These are phyloP conservation scores for Kodamaea alishanica DNA, from an alignment of 1,139 yeast genomes.

Conservation along the genomic window DNA sequence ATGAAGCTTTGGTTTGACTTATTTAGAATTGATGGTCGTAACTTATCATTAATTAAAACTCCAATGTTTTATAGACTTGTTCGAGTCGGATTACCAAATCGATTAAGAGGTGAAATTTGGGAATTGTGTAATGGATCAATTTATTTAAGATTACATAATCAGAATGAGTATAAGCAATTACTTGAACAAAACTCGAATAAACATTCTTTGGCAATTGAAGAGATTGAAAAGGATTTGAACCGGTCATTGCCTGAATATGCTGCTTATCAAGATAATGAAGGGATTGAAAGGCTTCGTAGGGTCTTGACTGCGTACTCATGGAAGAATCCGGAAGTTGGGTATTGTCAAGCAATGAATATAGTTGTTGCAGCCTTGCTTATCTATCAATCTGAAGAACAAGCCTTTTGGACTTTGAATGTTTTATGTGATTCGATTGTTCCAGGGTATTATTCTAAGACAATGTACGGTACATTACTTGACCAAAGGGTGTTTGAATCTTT, in stretches of 20 bases:
- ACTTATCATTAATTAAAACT: conserved; percentile 68
- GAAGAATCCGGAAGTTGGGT: conserved; percentile 96
- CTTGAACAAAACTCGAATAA: conserved; percentile 60
- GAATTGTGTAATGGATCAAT: conserved; percentile 87
- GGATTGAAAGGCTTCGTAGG: conserved; percentile 76
- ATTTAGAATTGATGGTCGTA: conserved; percentile 78
- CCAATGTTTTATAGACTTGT: conserved; percentile 78
- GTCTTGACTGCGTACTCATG: conserved; percentile 93
- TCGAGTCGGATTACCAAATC: conserved; percentile 88
- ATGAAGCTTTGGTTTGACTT: conserved; percentile 93
- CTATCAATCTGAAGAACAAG: conserved; percentile 95
- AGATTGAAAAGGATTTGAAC: conserved; percentile 92
- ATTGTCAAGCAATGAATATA: conserved; percentile 98
- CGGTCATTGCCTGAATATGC: conserved; percentile 94
- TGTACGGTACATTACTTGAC: conserved; percentile 95
- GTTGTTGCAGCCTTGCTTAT: conserved; percentile 91
- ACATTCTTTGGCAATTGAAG: conserved; percentile 83
- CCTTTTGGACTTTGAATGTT: conserved; percentile 87
- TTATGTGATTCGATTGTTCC: conserved; percentile 86
- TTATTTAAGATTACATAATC: conserved; percentile 63
- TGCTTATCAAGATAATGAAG: conserved; percentile 84
- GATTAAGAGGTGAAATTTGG: conserved; percentile 95
- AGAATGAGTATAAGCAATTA: conserved; percentile 55
- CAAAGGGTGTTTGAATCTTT: conserved; percentile 90
- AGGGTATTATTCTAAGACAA: conserved; percentile 93